Evolutionary conservation across 2,329 filamentous ascomycete species (phyloP).

Genomic region (Fusarium tupiense): DNA sequence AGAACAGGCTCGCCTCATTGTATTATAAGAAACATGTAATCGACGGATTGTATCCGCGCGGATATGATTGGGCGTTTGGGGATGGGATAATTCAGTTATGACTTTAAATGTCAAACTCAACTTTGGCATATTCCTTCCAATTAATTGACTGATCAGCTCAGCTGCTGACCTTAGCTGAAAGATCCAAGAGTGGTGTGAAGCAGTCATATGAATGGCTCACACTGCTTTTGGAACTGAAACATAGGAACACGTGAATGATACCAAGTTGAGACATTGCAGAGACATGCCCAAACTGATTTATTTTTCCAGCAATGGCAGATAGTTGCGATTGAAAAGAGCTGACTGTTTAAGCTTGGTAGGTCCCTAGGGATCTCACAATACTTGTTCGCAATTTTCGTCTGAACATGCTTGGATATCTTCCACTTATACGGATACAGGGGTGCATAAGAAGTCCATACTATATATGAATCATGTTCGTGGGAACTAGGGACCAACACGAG

Average conservation of each 20-base stretch:
- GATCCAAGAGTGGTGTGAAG: background rate
- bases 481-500: slow-evolving; percentile 9
- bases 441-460: background rate
- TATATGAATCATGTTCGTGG: background rate
- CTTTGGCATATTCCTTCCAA: background rate
- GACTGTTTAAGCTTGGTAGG: background rate
- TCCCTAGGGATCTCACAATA: background rate
- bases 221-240: background rate
- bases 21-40: slow-evolving; percentile 33
- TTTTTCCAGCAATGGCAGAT: background rate
- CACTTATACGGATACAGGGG: slow-evolving; percentile 22
- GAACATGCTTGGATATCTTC: background rate
- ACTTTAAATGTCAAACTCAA: slow-evolving; percentile 25
- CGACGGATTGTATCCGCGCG: slow-evolving; percentile 20
- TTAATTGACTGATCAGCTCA: slow-evolving; percentile 14
- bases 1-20: slow-evolving; percentile 9
- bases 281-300: background rate
- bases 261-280: background rate
- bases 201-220: slow-evolving; percentile 10
- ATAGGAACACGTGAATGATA: background rate
- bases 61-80: slow-evolving; percentile 25
- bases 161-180: background rate
- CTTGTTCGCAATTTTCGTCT: background rate
- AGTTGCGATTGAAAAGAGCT: too few species aligned
- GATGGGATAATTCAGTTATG: slow-evolving; percentile 9